A percentile compares a stretch with the other conserved stretches of the same genome.
These are phyloP conservation scores for Aspergillus eucalypticola DNA, from an alignment of 2,329 filamentous ascomycete genomes.

Conservation along the genomic window DNA sequence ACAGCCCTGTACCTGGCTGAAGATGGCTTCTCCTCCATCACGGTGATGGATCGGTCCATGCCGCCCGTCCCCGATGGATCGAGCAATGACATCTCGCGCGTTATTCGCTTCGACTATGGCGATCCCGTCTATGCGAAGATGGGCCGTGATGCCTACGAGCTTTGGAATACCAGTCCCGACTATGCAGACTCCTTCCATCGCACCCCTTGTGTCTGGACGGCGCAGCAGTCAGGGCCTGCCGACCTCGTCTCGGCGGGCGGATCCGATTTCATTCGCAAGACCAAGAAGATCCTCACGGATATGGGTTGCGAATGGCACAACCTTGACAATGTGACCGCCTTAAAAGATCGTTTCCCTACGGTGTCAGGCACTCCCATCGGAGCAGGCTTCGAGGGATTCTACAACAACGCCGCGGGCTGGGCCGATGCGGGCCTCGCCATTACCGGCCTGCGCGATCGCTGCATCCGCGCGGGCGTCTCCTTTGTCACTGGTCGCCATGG, in stretches of 20 bases:
- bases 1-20: conserved; percentile 27
- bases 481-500: conserved; percentile 29
- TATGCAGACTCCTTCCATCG: conserved; percentile 26
- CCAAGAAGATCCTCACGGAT: conserved; percentile 23
- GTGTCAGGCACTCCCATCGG: conserved; percentile 21
- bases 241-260: conserved; percentile 22
- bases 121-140: conserved; percentile 72
- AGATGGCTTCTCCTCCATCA: conserved; percentile 31
- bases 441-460: conserved; percentile 22
- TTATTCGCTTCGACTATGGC: conserved; percentile 64
- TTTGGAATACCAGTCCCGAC: conserved; percentile 53
- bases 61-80: conserved; percentile 41
- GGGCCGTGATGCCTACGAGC: conserved; percentile 68
- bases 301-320: conserved; percentile 28
- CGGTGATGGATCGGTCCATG: conserved; percentile 34
- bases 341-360: conserved; percentile 20
- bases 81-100: conserved; percentile 43
- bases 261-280: conserved; percentile 26
- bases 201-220: conserved; percentile 27
- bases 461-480: conserved; percentile 26
- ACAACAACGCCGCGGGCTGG: conserved; percentile 31
- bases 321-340: neutral
- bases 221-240: conserved; percentile 21
- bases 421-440: conserved; percentile 30
- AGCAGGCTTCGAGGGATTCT: conserved; percentile 28